These are phyloP conservation scores for Candida glaebosa DNA, from an alignment of 805 yeast genomes.

Conservation along the genomic window DNA sequence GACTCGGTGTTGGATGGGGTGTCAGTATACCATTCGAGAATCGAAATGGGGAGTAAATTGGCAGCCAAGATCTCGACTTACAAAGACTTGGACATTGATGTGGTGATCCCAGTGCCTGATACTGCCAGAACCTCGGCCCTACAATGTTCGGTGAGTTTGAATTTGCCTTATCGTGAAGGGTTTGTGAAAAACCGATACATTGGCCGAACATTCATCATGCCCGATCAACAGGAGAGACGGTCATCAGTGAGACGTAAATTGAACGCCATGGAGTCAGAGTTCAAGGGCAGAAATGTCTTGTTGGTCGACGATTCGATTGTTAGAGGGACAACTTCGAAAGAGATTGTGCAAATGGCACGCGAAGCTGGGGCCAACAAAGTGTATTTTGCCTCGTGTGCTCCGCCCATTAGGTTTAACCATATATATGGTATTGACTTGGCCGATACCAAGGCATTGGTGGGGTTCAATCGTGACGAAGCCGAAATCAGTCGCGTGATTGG, in stretches of 20 bases:
- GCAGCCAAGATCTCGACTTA: constrained; percentile 64
- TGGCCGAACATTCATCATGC: constrained; percentile 98
- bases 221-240: constrained; percentile 90
- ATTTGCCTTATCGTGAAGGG: constrained; percentile 90
- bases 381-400: constrained; percentile 96
- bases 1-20: constrained; percentile 97
- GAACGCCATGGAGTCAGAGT: constrained; percentile 95
- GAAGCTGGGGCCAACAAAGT: constrained; percentile 97
- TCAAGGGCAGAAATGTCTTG: constrained; percentile 76
- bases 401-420: constrained; percentile 95
- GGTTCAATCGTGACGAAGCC: constrained; percentile 69
- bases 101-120: constrained; percentile 97
- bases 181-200: constrained; percentile 95
- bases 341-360: constrained; percentile 96
- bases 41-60: constrained; percentile 89
- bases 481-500: constrained; percentile 78
- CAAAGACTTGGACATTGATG: constrained; percentile 67
- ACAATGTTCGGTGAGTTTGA: constrained; percentile 80
- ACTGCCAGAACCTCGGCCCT: constrained; percentile 95
- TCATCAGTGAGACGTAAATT: constrained; percentile 91
- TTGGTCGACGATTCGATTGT: constrained; percentile 97
- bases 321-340: constrained; percentile 95
- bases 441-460: constrained; percentile 90
- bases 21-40: constrained; percentile 87
- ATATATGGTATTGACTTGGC: constrained; percentile 97